Evolutionary conservation across 805 yeast species (phyloP), one percentile per base, ranked within the genome.

Genomic region (Lipomyces orientalis): DNA sequence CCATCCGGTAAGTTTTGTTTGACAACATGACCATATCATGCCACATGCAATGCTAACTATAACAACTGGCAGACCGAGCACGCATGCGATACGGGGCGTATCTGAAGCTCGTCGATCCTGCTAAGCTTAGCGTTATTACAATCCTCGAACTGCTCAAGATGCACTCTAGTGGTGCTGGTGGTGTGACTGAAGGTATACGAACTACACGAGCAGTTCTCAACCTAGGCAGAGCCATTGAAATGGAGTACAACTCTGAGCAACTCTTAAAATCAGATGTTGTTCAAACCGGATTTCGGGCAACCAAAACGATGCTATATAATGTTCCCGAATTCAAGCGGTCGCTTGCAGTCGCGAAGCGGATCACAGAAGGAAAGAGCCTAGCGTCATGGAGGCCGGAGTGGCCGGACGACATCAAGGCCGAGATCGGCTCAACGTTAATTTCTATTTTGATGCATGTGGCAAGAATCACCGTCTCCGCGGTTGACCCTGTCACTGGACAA

Each of bases 201-300:
- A 88, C 94, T 0, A 91, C 97, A 0, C 84, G 91, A 71, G 93
- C 96, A 0, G 91, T 93, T 16, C 81, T 90, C 22, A 83, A 90
- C 0, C 92, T 94, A 4, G 97, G 97, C 8, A 87, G 84, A 71
- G 93, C 97, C 12, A 83, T 94, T 29, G 97, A 94, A 76, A 79
- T 88, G 73, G 98, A 95, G 77, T 91, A 89, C 76, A 86, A 89
- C 72, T 85, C 96, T 0, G 92, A 90, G 73, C 83, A 83, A 71
- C 78, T 90, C 58, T 78, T 89, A 67, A 83, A 84, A 49, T 79
- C 85, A 1, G 93, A 65, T n/a, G 58, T 51, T 9, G 49, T 43
- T 19, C 49, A 51, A 10, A 46, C 65, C 8, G 70, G 63, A 5
- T 52, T 52, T 43, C 59, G 54, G 52, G 66, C 65, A 5, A 58